These are phyloP conservation scores for Stachybotrys chartarum DNA, from an alignment of 2,329 filamentous ascomycete genomes.

Conservation along the genomic window DNA sequence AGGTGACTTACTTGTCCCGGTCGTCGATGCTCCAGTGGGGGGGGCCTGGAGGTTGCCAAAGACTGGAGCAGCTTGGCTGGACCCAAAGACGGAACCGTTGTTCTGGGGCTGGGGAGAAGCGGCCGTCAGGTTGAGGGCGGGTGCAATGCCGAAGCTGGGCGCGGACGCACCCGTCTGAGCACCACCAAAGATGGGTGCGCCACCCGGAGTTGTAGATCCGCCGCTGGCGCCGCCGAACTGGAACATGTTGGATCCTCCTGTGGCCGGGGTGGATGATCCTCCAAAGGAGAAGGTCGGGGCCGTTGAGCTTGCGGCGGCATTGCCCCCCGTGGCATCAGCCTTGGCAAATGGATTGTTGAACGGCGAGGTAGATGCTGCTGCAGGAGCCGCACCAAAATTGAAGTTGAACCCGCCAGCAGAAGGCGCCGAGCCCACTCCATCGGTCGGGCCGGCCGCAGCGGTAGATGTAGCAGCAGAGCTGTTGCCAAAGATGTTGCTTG, in stretches of 20 bases:
- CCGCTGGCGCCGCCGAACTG: slow-evolving; percentile 27
- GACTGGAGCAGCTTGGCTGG: slow-evolving; percentile 23
- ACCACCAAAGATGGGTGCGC: slow-evolving; percentile 17
- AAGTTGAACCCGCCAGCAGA: slow-evolving; percentile 20
- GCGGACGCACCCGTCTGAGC: slow-evolving; percentile 14
- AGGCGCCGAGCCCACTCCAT: slow-evolving; percentile 7
- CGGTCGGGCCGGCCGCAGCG: slow-evolving; percentile 1
- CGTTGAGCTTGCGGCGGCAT: slow-evolving; percentile 13
- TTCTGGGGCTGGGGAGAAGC: slow-evolving; percentile 20
- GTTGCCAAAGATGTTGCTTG: slow-evolving; percentile 31
- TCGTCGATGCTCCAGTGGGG: slow-evolving; percentile 34
- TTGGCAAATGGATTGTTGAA: slow-evolving; percentile 35
- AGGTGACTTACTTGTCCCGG: slow-evolving; percentile 39
- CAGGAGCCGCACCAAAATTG: slow-evolving; percentile 19
- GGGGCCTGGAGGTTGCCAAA: slow-evolving; percentile 34
- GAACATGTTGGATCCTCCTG: slow-evolving; percentile 21
- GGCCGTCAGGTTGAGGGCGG: slow-evolving; percentile 32
- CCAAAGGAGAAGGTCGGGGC: slow-evolving; percentile 31
- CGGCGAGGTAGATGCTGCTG: slow-evolving; percentile 14
- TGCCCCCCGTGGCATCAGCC: slow-evolving; percentile 13
- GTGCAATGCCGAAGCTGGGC: slow-evolving; percentile 23
- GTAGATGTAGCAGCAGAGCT: slow-evolving; percentile 14
- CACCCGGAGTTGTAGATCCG: slow-evolving; percentile 12
- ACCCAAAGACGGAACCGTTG: slow-evolving; percentile 23
- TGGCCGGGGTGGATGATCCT: slow-evolving; percentile 17